Evolutionary conservation across 208 protist species (phyloP).

Genomic region (Phytomonas sp.): DNA sequence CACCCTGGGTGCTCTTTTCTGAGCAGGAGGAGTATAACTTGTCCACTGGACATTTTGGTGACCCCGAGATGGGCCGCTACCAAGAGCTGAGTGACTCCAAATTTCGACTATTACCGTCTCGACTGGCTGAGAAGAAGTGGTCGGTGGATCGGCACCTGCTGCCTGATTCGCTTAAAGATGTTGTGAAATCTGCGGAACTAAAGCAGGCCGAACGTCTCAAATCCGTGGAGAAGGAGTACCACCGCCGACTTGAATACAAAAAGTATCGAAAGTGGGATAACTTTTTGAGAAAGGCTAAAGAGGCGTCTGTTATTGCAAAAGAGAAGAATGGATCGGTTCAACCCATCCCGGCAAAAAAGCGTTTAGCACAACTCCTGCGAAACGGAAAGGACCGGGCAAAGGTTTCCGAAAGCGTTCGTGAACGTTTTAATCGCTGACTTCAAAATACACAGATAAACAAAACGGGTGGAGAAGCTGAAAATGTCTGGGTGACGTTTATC

Average conservation of each 20-base stretch:
- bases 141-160: constrained; percentile 61
- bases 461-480: neutral
- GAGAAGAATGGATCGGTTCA: constrained; percentile 16
- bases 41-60: constrained; percentile 68
- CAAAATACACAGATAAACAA: constrained; percentile 14
- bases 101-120: constrained; percentile 60
- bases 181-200: constrained; percentile 52
- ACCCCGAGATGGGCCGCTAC: constrained; percentile 51
- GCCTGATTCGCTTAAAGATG: constrained; percentile 53
- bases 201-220: constrained; percentile 40
- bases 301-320: neutral
- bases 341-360: constrained; percentile 46
- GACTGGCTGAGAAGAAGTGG: constrained; percentile 53
- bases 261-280: constrained; percentile 77
- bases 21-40: constrained; percentile 83
- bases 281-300: constrained; percentile 43
- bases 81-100: constrained; percentile 80
- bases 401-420: constrained; percentile 32
- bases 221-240: constrained; percentile 59
- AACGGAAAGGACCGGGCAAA: constrained; percentile 46
- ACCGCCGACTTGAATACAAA: constrained; percentile 41
- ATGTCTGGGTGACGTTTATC: neutral
- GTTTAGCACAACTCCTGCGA: constrained; percentile 60
- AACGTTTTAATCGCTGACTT: constrained; percentile 47
- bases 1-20: constrained; percentile 70